Evolutionary conservation across 1,284 basidiomycete genomes (phyloP).

Genomic region (Hemileia vastatrix): DNA sequence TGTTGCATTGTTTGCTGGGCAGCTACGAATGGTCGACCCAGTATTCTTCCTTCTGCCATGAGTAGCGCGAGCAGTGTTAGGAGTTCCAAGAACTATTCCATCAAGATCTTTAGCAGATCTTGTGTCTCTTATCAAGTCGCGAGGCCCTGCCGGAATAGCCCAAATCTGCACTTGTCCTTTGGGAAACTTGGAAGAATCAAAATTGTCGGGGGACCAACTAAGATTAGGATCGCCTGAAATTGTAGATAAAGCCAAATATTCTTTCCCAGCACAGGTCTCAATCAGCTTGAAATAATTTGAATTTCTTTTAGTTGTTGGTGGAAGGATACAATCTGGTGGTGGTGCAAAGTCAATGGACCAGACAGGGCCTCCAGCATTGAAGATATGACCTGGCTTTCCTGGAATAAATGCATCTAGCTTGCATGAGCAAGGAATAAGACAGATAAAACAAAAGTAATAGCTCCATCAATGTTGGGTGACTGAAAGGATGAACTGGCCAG

Average conservation of each 20-base stretch:
- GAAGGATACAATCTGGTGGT: constrained; percentile 49
- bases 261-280: constrained; percentile 44
- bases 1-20: background rate
- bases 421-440: constrained; percentile 5
- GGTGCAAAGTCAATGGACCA: constrained; percentile 88
- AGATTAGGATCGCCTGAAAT: constrained; percentile 47
- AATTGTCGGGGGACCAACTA: no score
- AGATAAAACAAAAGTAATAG: background rate
- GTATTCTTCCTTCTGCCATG: no score
- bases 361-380: constrained; percentile 72
- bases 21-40: no score
- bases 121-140: no score
- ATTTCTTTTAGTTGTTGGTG: background rate
- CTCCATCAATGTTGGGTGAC: background rate
- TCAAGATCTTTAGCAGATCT: no score
- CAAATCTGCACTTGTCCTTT: constrained; percentile 46
- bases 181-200: constrained; percentile 24
- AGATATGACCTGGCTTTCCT: constrained; percentile 52
- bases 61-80: no score
- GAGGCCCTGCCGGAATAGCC: constrained; percentile 40
- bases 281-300: constrained; percentile 6
- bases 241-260: constrained; percentile 74
- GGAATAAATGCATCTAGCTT: constrained; percentile 33
- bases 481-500: constrained; percentile 51
- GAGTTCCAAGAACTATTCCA: no score